Evolutionary conservation across 1,139 yeast genomes (phyloP).

Genomic region (Saccharomyces pastorianus): DNA sequence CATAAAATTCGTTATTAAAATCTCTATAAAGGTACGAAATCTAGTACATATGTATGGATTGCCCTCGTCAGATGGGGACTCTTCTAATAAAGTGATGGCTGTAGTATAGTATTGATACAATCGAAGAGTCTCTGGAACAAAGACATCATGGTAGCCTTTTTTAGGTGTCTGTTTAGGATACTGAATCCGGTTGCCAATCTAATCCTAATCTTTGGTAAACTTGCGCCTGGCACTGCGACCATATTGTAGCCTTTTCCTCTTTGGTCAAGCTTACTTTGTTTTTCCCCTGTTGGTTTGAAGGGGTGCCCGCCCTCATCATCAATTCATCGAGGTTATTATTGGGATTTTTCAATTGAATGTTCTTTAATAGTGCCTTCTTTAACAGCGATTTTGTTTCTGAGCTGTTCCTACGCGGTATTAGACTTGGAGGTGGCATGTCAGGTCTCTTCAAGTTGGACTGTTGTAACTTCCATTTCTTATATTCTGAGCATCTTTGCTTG

Average conservation of each 20-base stretch:
- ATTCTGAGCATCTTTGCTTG: no score
- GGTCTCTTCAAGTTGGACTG: no score
- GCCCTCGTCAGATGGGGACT: background rate
- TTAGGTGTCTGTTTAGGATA: background rate
- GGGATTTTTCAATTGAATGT: constrained; percentile 17
- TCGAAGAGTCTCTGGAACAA: background rate
- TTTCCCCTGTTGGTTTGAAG: background rate
- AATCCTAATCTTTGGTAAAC: constrained; percentile 40
- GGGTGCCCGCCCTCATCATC: constrained; percentile 1
- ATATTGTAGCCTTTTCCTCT: constrained; percentile 47
- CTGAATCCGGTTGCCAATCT: constrained; percentile 50
- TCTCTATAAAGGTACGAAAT: background rate
- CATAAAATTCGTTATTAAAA: background rate
- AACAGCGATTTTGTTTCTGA: constrained; percentile 11
- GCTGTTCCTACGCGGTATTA: background rate
- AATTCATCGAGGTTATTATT: constrained; percentile 1
- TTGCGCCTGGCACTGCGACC: constrained; percentile 39
- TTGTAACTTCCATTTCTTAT: no score
- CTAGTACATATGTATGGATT: no score
- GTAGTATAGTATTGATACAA: background rate
- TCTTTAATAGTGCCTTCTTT: constrained; percentile 25
- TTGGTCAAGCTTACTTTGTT: constrained; percentile 35
- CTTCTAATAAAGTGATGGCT: background rate
- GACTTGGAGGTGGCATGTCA: no score
- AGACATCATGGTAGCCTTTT: background rate